These are phyloP conservation scores for Cucurbita moschata DNA, from an alignment of 306 rosid species.

Conservation along the genomic window DNA sequence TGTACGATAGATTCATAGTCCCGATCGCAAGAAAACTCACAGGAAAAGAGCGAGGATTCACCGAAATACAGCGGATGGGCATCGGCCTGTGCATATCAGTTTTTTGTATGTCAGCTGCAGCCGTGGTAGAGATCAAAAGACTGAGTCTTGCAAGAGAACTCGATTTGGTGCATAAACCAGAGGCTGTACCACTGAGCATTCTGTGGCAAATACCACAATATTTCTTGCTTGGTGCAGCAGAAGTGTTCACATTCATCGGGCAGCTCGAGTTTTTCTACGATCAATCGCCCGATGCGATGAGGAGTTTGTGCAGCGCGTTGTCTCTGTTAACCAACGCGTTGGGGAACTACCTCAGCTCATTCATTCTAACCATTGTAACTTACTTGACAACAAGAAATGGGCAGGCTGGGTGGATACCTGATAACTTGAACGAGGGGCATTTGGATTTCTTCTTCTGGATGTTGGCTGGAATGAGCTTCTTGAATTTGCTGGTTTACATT, in stretches of 20 bases:
- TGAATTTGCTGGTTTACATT: constrained; percentile 46
- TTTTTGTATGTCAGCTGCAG: constrained; percentile 91
- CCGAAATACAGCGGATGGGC: constrained; percentile 93
- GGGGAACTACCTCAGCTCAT: constrained; percentile 80
- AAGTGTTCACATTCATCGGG: constrained; percentile 70
- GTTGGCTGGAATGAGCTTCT: constrained; percentile 67
- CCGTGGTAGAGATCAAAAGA: constrained; percentile 58
- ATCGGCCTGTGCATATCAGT: constrained; percentile 74
- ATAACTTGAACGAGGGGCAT: constrained; percentile 74
- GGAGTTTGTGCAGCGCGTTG: constrained; percentile 88
- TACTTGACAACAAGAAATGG: constrained; percentile 61
- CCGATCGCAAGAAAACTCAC: constrained; percentile 71
- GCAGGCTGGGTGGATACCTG: constrained; percentile 65
- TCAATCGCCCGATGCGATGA: constrained; percentile 94
- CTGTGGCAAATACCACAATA: constrained; percentile 83
- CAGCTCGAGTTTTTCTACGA: constrained; percentile 94
- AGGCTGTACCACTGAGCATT: constrained; percentile 59
- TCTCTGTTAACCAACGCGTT: constrained; percentile 62
- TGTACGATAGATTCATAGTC: constrained; percentile 63
- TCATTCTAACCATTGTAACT: constrained; percentile 65
- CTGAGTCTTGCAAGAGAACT: constrained; percentile 52
- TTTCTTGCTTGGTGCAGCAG: constrained; percentile 81
- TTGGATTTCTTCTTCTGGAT: constrained; percentile 86
- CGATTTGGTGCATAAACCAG: constrained; percentile 40
- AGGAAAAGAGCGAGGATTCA: constrained; percentile 75